Base-by-base conservation (phyloP, 305 asterid species). In the Fraxinus greggii region DNA sequence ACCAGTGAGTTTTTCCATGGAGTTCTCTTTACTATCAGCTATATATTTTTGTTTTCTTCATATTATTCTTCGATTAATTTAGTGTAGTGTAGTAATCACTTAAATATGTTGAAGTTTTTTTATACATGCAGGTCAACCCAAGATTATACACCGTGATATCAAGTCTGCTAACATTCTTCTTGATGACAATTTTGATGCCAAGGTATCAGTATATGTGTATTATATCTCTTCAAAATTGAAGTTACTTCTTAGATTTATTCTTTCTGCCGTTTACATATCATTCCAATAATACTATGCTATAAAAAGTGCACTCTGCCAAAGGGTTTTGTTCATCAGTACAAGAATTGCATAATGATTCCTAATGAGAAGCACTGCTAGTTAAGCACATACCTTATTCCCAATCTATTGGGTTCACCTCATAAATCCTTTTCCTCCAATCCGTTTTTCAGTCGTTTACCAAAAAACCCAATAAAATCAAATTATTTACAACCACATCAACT, bases 81-180 rank as follows among this genome's bases (percentile, higher is more conserved):
- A 65, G 35, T 42, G 54, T 42, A 48, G n/a, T 12, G 31, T 12
- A 1, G 75, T 67, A 31, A 21, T 70, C 26, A 69, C 77, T 72
- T 78, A 13, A 23, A 76, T 15, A 51, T 26, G 3, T 72, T 48
- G 72, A 83, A 63, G 80, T 83, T 12, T 45, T 81, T 81, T 70
- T 88, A 69, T 65, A 74, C 80, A 42, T 87, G 85, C 94, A 95
- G 98, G 98, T 85, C 91, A 89, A 76, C 98, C 98, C 83, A 95
- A 90, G 89, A 89, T 95, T 82, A 95, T 93, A 83, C 97, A 95
- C 81, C 94, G 98, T 31, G 98, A 95, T 87, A 92, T 95, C 89
- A 95, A 95, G 90, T 92, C 98, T 38, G 69, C 98, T 78, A 95
- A 93, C 88, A 93, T 95, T 89, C 97, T 93, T 72, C 89, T 93